A percentile compares a stretch with the other conserved stretches of the same genome.
These are phyloP conservation scores for Coemansia sp. DNA, from an alignment of 192 early-diverging fungal genomes.

Conservation along the genomic window DNA sequence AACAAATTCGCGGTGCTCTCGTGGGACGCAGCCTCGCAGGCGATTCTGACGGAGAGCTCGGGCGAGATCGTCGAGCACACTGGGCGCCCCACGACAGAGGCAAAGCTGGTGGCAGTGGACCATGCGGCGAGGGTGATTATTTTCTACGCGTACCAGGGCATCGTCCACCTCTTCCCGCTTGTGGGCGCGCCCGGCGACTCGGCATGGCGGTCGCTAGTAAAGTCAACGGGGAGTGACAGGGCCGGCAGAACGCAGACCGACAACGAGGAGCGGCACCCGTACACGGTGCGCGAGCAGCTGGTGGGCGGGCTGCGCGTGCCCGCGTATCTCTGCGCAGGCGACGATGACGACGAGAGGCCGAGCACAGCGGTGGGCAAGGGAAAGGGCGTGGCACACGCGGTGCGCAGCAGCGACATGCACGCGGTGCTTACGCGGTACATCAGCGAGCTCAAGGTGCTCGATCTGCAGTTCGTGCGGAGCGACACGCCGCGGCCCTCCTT, in stretches of 20 bases:
- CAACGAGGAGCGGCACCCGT: constrained; percentile 17
- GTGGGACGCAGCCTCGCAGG: constrained; percentile 55
- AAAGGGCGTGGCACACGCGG: constrained; percentile 25
- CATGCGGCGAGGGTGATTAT: constrained; percentile 56
- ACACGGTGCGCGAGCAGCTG: constrained; percentile 18
- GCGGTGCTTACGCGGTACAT: constrained; percentile 30
- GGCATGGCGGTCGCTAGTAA: constrained; percentile 11
- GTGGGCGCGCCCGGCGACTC: not conserved
- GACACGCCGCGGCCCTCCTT: constrained; percentile 10
- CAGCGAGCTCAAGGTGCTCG: constrained; percentile 42
- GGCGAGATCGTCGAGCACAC: constrained; percentile 62
- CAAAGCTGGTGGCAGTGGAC: constrained; percentile 60
- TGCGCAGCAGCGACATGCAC: constrained; percentile 38
- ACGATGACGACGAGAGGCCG: not conserved
- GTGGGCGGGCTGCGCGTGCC: constrained; percentile 17
- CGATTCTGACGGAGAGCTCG: constrained; percentile 64
- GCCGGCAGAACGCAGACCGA: not conserved
- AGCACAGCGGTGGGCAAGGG: constrained; percentile 24
- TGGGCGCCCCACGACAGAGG: constrained; percentile 56
- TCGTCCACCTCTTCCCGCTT: constrained; percentile 66
- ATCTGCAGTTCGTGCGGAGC: constrained; percentile 31
- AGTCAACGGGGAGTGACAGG: not conserved
- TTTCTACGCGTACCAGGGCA: constrained; percentile 67
- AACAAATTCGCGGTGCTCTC: constrained; percentile 70
- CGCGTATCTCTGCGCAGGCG: constrained; percentile 9